These are phyloP conservation scores for Penicillium diatomitis DNA, from an alignment of 495 filamentous ascomycete genomes.

Conservation along the genomic window DNA sequence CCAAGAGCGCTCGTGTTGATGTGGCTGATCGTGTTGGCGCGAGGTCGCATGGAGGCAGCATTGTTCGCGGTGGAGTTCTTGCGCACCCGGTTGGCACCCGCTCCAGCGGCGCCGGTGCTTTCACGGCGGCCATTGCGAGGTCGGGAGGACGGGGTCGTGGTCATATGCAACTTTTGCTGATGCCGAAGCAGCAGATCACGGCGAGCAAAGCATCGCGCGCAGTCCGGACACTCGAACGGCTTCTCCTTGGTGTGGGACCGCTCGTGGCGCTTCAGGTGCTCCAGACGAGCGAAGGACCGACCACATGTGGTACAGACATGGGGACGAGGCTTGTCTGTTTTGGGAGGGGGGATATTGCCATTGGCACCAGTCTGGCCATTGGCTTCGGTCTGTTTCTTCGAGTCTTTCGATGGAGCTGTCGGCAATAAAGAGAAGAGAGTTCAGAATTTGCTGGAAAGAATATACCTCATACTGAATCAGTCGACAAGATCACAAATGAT, in stretches of 20 bases:
- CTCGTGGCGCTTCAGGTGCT: conserved; percentile 97
- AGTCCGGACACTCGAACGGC: conserved; percentile 97
- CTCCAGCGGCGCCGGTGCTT: conserved; percentile 65
- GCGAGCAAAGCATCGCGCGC: conserved; percentile 87
- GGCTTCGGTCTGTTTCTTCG: conserved; percentile 25
- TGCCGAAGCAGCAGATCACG: conserved; percentile 88
- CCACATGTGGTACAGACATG: conserved; percentile 91
- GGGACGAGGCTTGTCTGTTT: conserved; percentile 94
- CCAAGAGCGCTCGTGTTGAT: conserved; percentile 71
- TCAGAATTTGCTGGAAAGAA: conserved; percentile 11
- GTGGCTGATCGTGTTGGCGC: conserved; percentile 96
- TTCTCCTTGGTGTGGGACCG: conserved; percentile 99
- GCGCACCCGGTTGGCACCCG: conserved; percentile 63
- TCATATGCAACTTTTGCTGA: conserved; percentile 98
- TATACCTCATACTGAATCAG: neutral
- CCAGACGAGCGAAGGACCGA: conserved; percentile 87
- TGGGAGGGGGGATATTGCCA: conserved; percentile 55
- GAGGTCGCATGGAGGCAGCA: conserved; percentile 64
- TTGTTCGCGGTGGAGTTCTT: conserved; percentile 81
- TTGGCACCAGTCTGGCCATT: conserved; percentile 23
- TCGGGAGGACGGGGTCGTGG: conserved; percentile 80
- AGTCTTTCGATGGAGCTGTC: conserved; percentile 20
- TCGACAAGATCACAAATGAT: neutral
- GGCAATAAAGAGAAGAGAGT: conserved; percentile 5
- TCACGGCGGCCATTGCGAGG: conserved; percentile 74